These are phyloP conservation scores for Ceratocystis destructans DNA, from an alignment of 2,329 filamentous ascomycete species.

Conservation along the genomic window DNA sequence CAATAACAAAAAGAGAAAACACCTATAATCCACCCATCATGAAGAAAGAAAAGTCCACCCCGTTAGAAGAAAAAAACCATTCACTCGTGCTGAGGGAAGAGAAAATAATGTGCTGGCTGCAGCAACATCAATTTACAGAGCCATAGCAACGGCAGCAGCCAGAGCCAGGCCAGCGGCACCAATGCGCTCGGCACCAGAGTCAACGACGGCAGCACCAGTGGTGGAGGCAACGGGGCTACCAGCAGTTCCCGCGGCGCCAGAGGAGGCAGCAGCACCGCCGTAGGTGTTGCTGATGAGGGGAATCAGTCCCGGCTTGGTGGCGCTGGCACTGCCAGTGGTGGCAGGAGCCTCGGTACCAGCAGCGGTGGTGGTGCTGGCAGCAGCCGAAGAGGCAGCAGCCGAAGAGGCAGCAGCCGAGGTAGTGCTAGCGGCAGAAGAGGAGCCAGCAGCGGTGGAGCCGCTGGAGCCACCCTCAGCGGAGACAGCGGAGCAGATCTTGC, in stretches of 20 bases:
- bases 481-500: conserved; percentile 23
- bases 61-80: conserved; percentile 1
- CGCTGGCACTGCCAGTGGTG: neutral
- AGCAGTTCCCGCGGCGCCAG: conserved; percentile 10
- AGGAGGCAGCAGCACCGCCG: neutral
- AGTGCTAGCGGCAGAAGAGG: conserved; percentile 18
- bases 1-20: neutral
- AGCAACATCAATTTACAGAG: conserved; percentile 23
- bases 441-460: conserved; percentile 18
- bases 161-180: conserved; percentile 24
- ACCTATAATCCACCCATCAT: neutral
- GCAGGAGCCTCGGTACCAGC: neutral
- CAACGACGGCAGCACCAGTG: conserved; percentile 21
- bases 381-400: neutral
- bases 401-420: neutral
- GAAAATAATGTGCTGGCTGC: neutral
- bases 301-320: neutral
- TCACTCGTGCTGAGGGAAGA: neutral
- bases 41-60: conserved; percentile 6
- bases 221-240: conserved; percentile 20
- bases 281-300: neutral
- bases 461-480: conserved; percentile 18
- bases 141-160: conserved; percentile 25
- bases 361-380: conserved; percentile 1
- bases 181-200: conserved; percentile 23